Evolutionary conservation across 805 yeast species (phyloP).

Genomic region (Yamadazyma philogaea): DNA sequence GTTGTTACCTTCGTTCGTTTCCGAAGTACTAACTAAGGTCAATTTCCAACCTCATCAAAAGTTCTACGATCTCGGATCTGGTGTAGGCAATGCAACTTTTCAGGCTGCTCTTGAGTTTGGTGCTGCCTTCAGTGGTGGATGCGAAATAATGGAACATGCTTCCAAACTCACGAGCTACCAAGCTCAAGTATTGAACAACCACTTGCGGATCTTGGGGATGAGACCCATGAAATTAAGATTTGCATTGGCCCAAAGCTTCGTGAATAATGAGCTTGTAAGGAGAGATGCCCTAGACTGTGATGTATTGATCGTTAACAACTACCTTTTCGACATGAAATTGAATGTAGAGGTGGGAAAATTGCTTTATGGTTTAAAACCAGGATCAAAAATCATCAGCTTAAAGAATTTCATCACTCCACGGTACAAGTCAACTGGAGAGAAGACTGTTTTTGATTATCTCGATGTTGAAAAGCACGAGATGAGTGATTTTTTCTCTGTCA

Average conservation of each 20-base stretch:
- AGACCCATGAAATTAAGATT: slow-evolving; percentile 53
- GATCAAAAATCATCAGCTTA: slow-evolving; percentile 75
- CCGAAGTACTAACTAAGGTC: slow-evolving; percentile 60
- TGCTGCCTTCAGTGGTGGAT: slow-evolving; percentile 73
- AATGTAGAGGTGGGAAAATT: slow-evolving; percentile 66
- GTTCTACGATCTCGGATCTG: slow-evolving; percentile 90
- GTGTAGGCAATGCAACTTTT: slow-evolving; percentile 88
- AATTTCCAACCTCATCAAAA: slow-evolving; percentile 48
- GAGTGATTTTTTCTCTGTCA: slow-evolving; percentile 70
- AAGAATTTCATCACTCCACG: slow-evolving; percentile 78
- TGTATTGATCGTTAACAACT: slow-evolving; percentile 77
- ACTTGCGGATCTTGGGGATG: slow-evolving; percentile 65
- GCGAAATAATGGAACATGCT: slow-evolving; percentile 85
- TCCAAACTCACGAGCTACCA: slow-evolving; percentile 65
- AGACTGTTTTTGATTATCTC: slow-evolving; percentile 59
- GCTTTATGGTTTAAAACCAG: slow-evolving; percentile 61
- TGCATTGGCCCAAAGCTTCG: slow-evolving; percentile 68
- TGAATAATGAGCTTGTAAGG: slow-evolving; percentile 56
- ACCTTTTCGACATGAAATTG: slow-evolving; percentile 73
- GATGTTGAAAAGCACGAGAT: slow-evolving; percentile 56
- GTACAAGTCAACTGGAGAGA: slow-evolving; percentile 54
- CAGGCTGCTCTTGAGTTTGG: slow-evolving; percentile 90
- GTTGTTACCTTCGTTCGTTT: slow-evolving; percentile 71
- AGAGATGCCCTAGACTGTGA: slow-evolving; percentile 58
- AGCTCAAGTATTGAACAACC: slow-evolving; percentile 50